Evolutionary conservation across 179 eudicot species (phyloP), one percentile per base, ranked within the genome.

Genomic region (Camellia oleifera): DNA sequence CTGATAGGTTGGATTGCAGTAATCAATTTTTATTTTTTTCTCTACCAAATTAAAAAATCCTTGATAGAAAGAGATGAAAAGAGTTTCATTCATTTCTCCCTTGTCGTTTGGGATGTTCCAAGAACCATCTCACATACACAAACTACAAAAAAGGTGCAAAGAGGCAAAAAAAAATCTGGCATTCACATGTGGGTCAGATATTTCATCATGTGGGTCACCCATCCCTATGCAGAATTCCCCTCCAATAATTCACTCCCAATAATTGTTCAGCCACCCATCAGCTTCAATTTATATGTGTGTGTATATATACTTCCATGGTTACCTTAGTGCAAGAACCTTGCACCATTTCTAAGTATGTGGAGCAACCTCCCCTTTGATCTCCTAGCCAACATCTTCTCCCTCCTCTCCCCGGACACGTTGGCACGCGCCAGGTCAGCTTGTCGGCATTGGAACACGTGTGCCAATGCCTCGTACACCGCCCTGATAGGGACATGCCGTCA

Each of bases 351-450:
- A 46, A 8, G 3, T 32, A 87, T 90, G 92, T 88, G 92, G 92
- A 86, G 77, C 82, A 83, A 81, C 57, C 87, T 86, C 32, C 89
- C 91, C 54, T 76, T 48, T 72, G 92, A 90, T 84, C 80, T 88
- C 79, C 74, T 90, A 58, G 70, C 88, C 77, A 82, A 69, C 78
- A 82, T 88, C 80, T 86, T 90, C 86, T 88, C 89, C 83, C 82
- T 80, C 74, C 91, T 88, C 64, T 57, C 89, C 3, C 89, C 88
- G 6, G 89, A 90, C 81, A 83, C 89, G 65, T 44, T 88, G 26
- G 88, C 88, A 52, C 73, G 86, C 61, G 91, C 92, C 80, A 85
- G 73, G 77, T 72, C 88, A 40, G 82, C 76, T 48, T 90, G 91
- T 85, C 76, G 74, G 69, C 78, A 73, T 15, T 90, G 92, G 92